Conservation (phyloP, 2,329 filamentous ascomycete genomes). For the Penicillium vulpinum region DNA sequence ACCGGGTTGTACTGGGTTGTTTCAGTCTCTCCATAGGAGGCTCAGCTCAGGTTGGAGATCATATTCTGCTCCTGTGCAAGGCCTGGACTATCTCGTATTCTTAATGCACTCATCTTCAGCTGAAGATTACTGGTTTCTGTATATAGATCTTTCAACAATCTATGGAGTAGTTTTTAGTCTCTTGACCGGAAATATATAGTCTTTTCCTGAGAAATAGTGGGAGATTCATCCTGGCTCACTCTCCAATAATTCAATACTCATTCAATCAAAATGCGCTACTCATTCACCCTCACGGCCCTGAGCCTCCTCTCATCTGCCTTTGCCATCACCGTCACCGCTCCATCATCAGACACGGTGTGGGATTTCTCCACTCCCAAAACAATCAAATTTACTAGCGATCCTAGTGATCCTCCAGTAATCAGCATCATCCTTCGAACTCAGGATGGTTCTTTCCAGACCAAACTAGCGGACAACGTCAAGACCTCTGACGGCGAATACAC, state of each 20-base stretch:
- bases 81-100: slow-evolving; percentile 6
- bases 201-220: neutral
- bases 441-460: slow-evolving; percentile 16
- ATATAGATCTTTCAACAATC: neutral
- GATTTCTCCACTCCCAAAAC: slow-evolving; percentile 13
- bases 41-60: neutral
- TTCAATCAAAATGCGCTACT: slow-evolving; percentile 8
- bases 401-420: slow-evolving; percentile 8
- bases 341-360: slow-evolving; percentile 6
- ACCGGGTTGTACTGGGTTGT: neutral
- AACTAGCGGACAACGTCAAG: slow-evolving; percentile 15
- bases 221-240: neutral
- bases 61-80: slow-evolving; percentile 4
- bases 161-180: neutral
- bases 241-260: neutral
- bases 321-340: slow-evolving; percentile 9
- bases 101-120: neutral
- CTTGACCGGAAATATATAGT: neutral
- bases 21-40: slow-evolving; percentile 3
- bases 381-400: slow-evolving; percentile 8
- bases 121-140: neutral
- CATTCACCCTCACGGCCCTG: slow-evolving; percentile 1
- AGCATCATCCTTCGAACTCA: slow-evolving; percentile 10
- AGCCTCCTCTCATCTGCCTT: slow-evolving; percentile 9
- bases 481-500: slow-evolving; percentile 12